Evolutionary conservation across 2,329 filamentous ascomycete genomes (phyloP), one percentile per base, ranked within the genome.

Genomic region (Fusarium mundagurra): DNA sequence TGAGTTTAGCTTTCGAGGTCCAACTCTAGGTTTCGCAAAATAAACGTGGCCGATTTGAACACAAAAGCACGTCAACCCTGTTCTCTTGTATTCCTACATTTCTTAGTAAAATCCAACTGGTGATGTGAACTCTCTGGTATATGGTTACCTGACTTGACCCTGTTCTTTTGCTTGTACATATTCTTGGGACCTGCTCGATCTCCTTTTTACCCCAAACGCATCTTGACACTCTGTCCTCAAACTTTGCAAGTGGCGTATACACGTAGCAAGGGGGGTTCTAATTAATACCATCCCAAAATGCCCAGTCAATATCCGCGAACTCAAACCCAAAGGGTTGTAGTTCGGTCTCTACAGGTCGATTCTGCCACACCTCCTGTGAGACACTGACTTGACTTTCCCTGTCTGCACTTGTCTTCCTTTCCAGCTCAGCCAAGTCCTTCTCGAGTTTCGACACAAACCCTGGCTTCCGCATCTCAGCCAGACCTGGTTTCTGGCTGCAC

Each of bases 231-330:
- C 7, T 8, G 11, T 8, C 10, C 8, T 14, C 17, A 20, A 8
- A 29, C 5, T 6, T 10, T 14, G 12, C 13, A 27, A 27, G 5
- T 5, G 12, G 24, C 5, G 20, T 13, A 6, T 5, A 20, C 1
- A 45, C 1, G 4, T 9, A n/a, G 16, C 7, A 3, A 13, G 5
- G 5, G 8, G 6, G 10, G 16, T 18, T 18, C 45, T 63, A 72
- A 34, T 39, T 36, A 10, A 72, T 60, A 5, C 63, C 72, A 18
- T 72, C 69, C 68, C 69, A 72, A 22, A 72, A 72, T 2, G 68
- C 43, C 69, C 68, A 72, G 8, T 72, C 68, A 6, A 72, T 54
- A 33, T 72, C 69, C 16, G 68, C 43, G 44, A 72, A 72, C 58
- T 72, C 58, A 20, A 64, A 72, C 4, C 68, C 68, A 47, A 72